Evolutionary conservation across 2,329 filamentous ascomycete species (phyloP).

Genomic region (Arthrobotrys megalospora): DNA sequence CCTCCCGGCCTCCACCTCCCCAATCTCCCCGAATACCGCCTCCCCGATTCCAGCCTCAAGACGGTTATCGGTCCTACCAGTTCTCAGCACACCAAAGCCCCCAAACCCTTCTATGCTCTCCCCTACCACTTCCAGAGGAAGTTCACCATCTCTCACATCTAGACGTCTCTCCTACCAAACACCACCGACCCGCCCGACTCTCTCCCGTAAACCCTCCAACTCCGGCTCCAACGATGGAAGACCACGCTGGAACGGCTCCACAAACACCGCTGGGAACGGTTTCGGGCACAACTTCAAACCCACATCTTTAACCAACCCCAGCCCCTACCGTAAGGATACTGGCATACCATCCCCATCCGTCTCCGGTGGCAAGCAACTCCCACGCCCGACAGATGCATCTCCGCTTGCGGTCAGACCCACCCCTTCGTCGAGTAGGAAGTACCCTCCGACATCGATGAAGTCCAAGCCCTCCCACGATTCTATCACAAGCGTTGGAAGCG

Average conservation of each 20-base stretch:
- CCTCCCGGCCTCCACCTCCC: conserved; percentile 62
- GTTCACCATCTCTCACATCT: conserved; percentile 49
- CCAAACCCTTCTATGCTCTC: conserved; percentile 40
- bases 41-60: conserved; percentile 17
- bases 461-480: conserved; percentile 53
- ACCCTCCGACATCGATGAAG: conserved; percentile 52
- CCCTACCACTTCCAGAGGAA: conserved; percentile 48
- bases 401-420: conserved; percentile 32
- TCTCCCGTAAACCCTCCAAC: conserved; percentile 67
- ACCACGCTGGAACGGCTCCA: conserved; percentile 81
- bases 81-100: conserved; percentile 57
- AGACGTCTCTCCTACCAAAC: conserved; percentile 51
- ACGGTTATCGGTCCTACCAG: conserved; percentile 58
- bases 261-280: conserved; percentile 76
- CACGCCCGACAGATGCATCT: conserved; percentile 39
- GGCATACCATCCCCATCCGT: conserved; percentile 26
- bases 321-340: conserved; percentile 63
- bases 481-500: conserved; percentile 41
- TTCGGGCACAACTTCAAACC: conserved; percentile 80
- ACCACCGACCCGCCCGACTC: conserved; percentile 62
- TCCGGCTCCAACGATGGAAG: conserved; percentile 71
- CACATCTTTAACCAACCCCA: conserved; percentile 74
- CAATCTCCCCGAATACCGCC: conserved; percentile 38
- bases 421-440: conserved; percentile 41
- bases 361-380: conserved; percentile 28